Conservation (phyloP, 176 grass and related monocot genomes). For the Poa annua region DNA sequence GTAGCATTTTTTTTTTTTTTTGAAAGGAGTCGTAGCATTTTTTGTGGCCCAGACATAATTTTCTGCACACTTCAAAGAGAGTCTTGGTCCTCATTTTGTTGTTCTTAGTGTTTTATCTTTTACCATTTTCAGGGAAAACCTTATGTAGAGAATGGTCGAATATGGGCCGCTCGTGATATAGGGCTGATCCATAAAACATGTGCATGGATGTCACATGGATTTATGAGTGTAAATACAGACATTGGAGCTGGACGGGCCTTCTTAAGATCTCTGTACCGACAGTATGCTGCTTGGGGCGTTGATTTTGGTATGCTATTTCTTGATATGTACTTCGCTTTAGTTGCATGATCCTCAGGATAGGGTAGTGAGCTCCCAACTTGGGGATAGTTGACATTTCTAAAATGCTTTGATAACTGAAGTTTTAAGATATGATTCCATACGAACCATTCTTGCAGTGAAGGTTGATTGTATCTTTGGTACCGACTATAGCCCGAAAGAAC, state of each 20-base stretch:
- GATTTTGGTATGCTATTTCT: constrained; percentile 72
- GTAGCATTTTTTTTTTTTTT: not conserved
- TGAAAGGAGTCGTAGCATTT: not conserved
- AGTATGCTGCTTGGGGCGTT: constrained; percentile 85
- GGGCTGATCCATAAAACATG: constrained; percentile 72
- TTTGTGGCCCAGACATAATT: not conserved
- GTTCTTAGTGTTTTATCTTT: constrained; percentile 27
- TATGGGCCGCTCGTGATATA: constrained; percentile 77
- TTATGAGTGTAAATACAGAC: constrained; percentile 88
- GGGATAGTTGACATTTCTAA: not conserved
- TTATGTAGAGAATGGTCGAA: constrained; percentile 54
- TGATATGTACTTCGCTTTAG: not conserved
- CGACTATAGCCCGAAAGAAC: constrained; percentile 79
- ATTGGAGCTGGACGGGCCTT: constrained; percentile 80
- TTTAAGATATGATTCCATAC: constrained; percentile 1
- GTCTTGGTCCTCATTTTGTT: not conserved
- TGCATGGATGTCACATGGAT: constrained; percentile 83
- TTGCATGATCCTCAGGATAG: not conserved
- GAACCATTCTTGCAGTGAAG: constrained; percentile 63
- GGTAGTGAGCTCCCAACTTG: constrained; percentile 3
- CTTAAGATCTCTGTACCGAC: constrained; percentile 84
- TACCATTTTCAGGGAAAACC: constrained; percentile 59
- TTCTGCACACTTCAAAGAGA: not conserved
- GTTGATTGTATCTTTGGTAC: constrained; percentile 92
- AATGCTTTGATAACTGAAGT: not conserved